Base-by-base conservation (phyloP, 1,284 basidiomycete genomes). In the Inonotus hispidus region DNA sequence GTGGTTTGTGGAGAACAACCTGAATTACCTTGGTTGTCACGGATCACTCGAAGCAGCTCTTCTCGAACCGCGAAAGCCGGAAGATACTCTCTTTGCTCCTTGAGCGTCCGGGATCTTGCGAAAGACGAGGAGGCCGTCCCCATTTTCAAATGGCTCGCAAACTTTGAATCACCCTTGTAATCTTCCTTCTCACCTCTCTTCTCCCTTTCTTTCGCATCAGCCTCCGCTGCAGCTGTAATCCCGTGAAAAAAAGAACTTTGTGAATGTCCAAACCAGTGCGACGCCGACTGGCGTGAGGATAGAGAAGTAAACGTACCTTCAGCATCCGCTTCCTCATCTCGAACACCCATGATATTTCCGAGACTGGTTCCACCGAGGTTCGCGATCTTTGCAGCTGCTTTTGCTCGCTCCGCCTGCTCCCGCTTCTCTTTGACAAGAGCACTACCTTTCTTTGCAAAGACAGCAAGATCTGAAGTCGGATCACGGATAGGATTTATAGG, bases 1-100 rank as follows among this genome's bases (percentile, higher is more conserved):
- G 11, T 49, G 27, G n/a, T 25, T 29, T 11, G 50, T 52, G 27
- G 46, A 14, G 32, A 49, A 23, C 23, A 14, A 16, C 6, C 43
- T 45, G n/a, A 69, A 77, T 54, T 59, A 90, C 93, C 93, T 84
- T 99, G 96, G 70, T 99, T 98, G 68, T 99, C 97, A 43, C 96
- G 84, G 45, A 99, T 85, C 35, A 88, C 84, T 66, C 84, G 87
- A 80, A 99, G 85, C 38, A 99, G 76, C 56, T 98, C 94, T 70
- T 99, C 96, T 46, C 97, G 84, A 68, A 95, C 97, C 2, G 97
- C 97, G 73, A 99, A 99, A 0, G 97, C 97, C 1, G 97, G 97
- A 13, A 99, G 79, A 72, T 95, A 99, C 72, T 99, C 96, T 66
- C 97, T 75, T 72, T 99, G 97, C 73, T 99, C 89, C 70, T 93